Evolutionary conservation across 441 rosid genomes (phyloP).

Genomic region (Euphorbia corollata): DNA sequence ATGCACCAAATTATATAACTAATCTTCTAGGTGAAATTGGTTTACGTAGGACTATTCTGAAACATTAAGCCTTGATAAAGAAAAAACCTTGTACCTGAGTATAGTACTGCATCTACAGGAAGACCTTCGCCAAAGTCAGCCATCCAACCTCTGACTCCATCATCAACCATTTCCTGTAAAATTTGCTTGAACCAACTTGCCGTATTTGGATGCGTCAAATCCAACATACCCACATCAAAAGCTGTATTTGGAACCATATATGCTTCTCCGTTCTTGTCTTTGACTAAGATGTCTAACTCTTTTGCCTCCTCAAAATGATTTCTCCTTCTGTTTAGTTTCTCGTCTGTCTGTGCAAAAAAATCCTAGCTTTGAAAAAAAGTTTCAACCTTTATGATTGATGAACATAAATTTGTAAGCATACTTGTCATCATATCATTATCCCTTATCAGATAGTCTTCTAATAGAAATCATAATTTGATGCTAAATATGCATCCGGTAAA

Average conservation of each 20-base stretch:
- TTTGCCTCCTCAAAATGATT: constrained; percentile 56
- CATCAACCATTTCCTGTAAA: constrained; percentile 53
- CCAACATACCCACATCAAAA: constrained; percentile 69
- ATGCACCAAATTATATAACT: neutral
- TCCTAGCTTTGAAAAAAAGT: constrained; percentile 15
- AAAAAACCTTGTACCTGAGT: constrained; percentile 40
- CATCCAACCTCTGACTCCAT: constrained; percentile 73
- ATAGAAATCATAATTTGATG: neutral
- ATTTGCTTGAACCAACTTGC: constrained; percentile 56
- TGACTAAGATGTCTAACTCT: constrained; percentile 48
- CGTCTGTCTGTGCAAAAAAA: constrained; percentile 33
- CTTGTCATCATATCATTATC: neutral
- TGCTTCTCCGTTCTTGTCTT: constrained; percentile 41
- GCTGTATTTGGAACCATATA: constrained; percentile 71
- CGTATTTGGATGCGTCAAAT: constrained; percentile 55
- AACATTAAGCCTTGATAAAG: neutral
- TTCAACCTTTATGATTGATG: neutral
- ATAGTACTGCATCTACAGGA: constrained; percentile 51
- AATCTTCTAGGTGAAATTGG: neutral
- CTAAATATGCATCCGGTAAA: neutral
- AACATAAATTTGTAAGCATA: neutral
- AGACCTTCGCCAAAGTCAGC: constrained; percentile 82
- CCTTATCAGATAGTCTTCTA: neutral
- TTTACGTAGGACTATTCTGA: no score
- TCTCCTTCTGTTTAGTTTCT: constrained; percentile 45